phyloP scores from a whole-genome alignment of 2,329 filamentous ascomycete genomes.

The Colletotrichum incanum region DNA sequence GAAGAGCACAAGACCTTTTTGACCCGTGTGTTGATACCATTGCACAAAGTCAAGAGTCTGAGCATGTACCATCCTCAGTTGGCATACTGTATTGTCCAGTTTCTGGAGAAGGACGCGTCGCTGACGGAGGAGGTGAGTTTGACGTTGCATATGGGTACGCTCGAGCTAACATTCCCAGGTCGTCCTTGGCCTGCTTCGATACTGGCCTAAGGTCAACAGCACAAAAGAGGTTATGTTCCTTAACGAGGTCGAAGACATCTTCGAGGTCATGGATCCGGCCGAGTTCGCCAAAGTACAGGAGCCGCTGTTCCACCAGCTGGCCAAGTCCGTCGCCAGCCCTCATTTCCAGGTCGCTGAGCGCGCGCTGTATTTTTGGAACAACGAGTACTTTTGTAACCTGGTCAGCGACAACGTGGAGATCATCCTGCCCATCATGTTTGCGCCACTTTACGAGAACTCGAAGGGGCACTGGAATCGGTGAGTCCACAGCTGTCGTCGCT shows the following conservation, averaged over 20 bases:
- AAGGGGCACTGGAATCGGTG: slow-evolving; percentile 99
- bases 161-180: slow-evolving; percentile 69
- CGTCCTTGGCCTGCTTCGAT: slow-evolving; percentile 92
- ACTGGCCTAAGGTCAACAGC: slow-evolving; percentile 99
- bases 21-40: slow-evolving; percentile 89
- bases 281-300: slow-evolving; percentile 99
- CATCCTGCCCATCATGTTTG: slow-evolving; percentile 99
- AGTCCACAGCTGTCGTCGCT: slow-evolving; percentile 47
- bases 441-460: slow-evolving; percentile 97
- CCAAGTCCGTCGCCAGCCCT: slow-evolving; percentile 97
- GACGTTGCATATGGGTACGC: slow-evolving; percentile 35
- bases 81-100: slow-evolving; percentile 99
- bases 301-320: slow-evolving; percentile 95
- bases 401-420: slow-evolving; percentile 99
- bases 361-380: slow-evolving; percentile 99
- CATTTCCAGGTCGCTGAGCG: slow-evolving; percentile 99
- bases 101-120: slow-evolving; percentile 96
- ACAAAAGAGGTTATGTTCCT: slow-evolving; percentile 99
- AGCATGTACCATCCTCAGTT: slow-evolving; percentile 99
- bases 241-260: slow-evolving; percentile 99
- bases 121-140: slow-evolving; percentile 90
- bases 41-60: slow-evolving; percentile 98
- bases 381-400: slow-evolving; percentile 99
- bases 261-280: slow-evolving; percentile 99
- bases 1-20: slow-evolving; percentile 99